A percentile compares a stretch with the other conserved stretches of the same genome.
These are phyloP conservation scores for Nicotiana obtusifolia DNA, from an alignment of 257 asterid species.

Conservation along the genomic window DNA sequence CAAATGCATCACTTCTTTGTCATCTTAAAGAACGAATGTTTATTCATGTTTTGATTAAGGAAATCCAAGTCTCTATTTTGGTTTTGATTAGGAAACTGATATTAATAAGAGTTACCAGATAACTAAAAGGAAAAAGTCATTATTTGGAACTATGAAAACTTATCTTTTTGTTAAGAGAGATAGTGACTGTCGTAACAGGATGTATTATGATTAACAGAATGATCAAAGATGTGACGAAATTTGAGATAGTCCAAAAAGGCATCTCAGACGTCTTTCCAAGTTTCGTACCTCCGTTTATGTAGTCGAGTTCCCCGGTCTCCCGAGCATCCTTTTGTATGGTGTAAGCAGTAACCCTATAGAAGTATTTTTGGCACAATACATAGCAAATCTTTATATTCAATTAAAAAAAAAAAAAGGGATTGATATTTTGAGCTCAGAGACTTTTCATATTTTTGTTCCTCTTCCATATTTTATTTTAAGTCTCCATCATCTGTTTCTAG, in stretches of 20 bases:
- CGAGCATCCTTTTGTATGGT: slow-evolving; percentile 45
- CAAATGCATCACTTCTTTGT: background rate
- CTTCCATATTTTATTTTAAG: too few species aligned
- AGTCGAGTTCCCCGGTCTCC: slow-evolving; percentile 86
- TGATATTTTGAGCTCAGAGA: too few species aligned
- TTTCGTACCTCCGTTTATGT: slow-evolving; percentile 80
- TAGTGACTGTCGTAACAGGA: background rate
- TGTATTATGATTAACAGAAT: background rate
- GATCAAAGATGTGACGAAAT: background rate
- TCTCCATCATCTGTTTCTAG: too few species aligned
- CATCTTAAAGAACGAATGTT: background rate
- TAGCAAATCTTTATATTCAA: background rate
- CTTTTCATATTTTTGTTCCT: too few species aligned
- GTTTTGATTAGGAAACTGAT: background rate
- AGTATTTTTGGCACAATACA: background rate
- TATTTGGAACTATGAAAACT: background rate
- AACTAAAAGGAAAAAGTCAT: background rate
- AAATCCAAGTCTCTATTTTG: too few species aligned
- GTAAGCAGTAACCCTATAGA: slow-evolving; percentile 74
- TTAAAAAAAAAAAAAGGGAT: background rate
- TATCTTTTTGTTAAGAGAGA: background rate
- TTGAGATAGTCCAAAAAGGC: too few species aligned
- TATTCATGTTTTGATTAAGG: background rate
- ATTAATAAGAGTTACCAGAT: too few species aligned
- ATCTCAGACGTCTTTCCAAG: too few species aligned